Conservation (phyloP, 129 eudicot genomes). For the Rutidosis leptorrhynchoides region DNA sequence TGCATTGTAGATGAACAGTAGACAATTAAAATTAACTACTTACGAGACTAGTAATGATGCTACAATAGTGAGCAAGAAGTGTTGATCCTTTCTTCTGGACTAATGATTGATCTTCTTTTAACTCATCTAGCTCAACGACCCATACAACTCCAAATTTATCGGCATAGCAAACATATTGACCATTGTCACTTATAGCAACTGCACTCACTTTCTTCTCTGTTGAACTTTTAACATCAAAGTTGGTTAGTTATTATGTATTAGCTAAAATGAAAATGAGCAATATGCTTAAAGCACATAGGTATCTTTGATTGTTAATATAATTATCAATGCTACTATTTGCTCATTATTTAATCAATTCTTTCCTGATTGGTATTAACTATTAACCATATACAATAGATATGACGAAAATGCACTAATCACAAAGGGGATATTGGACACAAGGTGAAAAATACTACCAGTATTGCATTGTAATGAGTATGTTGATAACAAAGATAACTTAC, state of each 20-base stretch:
- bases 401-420: background rate
- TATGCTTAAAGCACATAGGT: background rate
- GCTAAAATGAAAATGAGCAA: background rate
- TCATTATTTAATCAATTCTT: background rate
- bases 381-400: background rate
- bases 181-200: conserved; percentile 75
- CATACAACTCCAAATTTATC: conserved; percentile 96
- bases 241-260: background rate
- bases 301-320: background rate
- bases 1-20: background rate
- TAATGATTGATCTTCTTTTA: conserved; percentile 32
- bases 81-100: conserved; percentile 64
- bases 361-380: conserved; percentile 8
- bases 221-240: conserved; percentile 39
- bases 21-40: conserved; percentile 18
- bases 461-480: background rate
- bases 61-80: conserved; percentile 86
- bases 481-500: conserved; percentile 46
- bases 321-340: background rate
- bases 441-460: background rate
- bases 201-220: conserved; percentile 96
- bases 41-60: conserved; percentile 93
- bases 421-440: too few species aligned
- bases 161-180: conserved; percentile 71
- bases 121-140: conserved; percentile 54